Evolutionary conservation across 768 basidiomycete species (phyloP).

Genomic region (Mycena albidolilacea): DNA sequence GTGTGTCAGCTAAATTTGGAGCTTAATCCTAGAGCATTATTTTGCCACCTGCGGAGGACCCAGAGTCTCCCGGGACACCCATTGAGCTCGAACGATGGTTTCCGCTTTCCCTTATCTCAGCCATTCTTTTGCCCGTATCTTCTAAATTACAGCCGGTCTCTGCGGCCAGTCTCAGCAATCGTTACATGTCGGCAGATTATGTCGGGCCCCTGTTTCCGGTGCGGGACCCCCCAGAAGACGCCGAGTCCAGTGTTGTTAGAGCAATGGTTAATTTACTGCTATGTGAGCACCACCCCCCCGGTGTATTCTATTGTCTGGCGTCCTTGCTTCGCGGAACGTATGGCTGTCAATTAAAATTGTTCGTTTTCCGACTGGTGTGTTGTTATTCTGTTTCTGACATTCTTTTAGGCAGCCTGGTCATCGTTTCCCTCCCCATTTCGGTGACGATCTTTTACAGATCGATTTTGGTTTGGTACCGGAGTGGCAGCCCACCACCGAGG

Average conservation of each 20-base stretch:
- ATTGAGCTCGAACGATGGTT: background rate
- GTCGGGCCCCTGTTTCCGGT: constrained; percentile 12
- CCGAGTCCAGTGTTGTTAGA: background rate
- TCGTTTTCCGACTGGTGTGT: background rate
- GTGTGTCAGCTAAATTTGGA: background rate
- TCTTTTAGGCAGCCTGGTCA: constrained; percentile 3
- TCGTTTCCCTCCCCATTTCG: constrained; percentile 7
- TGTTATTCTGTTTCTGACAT: background rate
- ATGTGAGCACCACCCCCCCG: background rate
- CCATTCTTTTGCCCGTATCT: constrained; percentile 13
- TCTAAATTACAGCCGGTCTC: constrained; percentile 2
- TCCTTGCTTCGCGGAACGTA: constrained; percentile 5
- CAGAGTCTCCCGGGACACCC: background rate
- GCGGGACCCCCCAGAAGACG: background rate
- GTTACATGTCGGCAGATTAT: constrained; percentile 12
- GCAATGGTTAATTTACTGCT: constrained; percentile 18
- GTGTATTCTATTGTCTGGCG: background rate
- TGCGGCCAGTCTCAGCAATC: background rate
- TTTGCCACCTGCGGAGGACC: constrained; percentile 4
- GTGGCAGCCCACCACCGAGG: constrained; percentile 7
- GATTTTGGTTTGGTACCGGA: constrained; percentile 24
- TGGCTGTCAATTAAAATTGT: constrained; percentile 20
- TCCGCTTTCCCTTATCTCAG: constrained; percentile 15
- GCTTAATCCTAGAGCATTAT: background rate
- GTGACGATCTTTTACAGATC: background rate